These are phyloP conservation scores for Aspergillus cavernicola DNA, from an alignment of 495 filamentous ascomycete genomes.

Conservation along the genomic window DNA sequence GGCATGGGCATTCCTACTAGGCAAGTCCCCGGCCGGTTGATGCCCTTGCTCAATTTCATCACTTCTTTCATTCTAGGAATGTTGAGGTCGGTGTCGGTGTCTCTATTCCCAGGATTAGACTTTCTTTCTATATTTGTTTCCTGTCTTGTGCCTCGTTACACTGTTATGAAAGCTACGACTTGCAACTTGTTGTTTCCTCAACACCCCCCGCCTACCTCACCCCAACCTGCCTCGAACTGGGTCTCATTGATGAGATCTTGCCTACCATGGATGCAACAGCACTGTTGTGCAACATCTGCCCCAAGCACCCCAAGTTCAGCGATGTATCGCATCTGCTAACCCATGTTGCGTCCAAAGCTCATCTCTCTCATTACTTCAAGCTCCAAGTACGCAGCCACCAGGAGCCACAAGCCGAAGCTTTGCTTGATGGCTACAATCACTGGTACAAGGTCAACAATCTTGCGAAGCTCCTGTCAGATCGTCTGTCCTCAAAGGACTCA, in stretches of 20 bases:
- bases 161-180: conserved; percentile 18
- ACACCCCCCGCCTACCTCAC: background rate
- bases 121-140: conserved; percentile 21
- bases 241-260: conserved; percentile 17
- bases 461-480: conserved; percentile 61
- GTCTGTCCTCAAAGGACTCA: conserved; percentile 67
- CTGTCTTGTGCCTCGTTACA: conserved; percentile 12
- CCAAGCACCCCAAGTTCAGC: conserved; percentile 72
- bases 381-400: conserved; percentile 59
- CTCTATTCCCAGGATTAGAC: conserved; percentile 9
- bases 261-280: conserved; percentile 52
- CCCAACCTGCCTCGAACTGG: background rate
- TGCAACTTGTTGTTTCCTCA: conserved; percentile 9
- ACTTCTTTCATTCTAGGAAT: conserved; percentile 7
- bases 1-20: background rate
- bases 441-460: conserved; percentile 70
- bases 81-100: background rate
- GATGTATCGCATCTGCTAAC: conserved; percentile 87
- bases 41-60: conserved; percentile 6
- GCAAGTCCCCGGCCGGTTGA: conserved; percentile 9
- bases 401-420: conserved; percentile 46
- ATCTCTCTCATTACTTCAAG: conserved; percentile 72
- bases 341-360: conserved; percentile 80
- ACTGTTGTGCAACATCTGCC: conserved; percentile 76
- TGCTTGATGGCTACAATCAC: conserved; percentile 57